These are phyloP conservation scores for Suillus ampliporus DNA, from an alignment of 768 basidiomycete species.

Conservation along the genomic window DNA sequence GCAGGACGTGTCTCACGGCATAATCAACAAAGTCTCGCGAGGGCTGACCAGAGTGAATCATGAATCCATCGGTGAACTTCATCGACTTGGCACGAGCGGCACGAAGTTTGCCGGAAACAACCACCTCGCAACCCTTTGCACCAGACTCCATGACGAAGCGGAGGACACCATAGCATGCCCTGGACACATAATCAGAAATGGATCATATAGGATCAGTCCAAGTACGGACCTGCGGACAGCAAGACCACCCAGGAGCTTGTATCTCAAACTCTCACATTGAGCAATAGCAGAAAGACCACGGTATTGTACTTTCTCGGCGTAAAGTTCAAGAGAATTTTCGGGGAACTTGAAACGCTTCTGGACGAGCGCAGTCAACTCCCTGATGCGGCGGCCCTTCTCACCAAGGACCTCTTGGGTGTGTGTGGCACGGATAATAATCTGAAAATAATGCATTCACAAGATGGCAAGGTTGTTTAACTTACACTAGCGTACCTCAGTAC, in stretches of 20 bases:
- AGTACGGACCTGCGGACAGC: slow-evolving; percentile 83
- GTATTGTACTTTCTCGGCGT: slow-evolving; percentile 98
- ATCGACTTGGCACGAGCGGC: slow-evolving; percentile 99
- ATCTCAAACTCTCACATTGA: slow-evolving; percentile 97
- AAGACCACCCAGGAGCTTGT: slow-evolving; percentile 99
- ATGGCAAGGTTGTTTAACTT: slow-evolving; percentile 5
- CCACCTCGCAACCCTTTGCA: slow-evolving; percentile 99
- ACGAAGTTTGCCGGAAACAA: slow-evolving; percentile 99
- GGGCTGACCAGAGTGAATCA: slow-evolving; percentile 99
- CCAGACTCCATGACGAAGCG: slow-evolving; percentile 99
- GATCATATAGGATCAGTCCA: background rate
- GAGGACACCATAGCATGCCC: slow-evolving; percentile 99
- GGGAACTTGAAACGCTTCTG: slow-evolving; percentile 99
- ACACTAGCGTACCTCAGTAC: slow-evolving; percentile 77
- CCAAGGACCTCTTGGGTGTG: slow-evolving; percentile 99
- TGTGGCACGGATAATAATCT: slow-evolving; percentile 99
- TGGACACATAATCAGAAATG: slow-evolving; percentile 32
- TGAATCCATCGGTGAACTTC: slow-evolving; percentile 99
- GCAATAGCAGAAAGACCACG: slow-evolving; percentile 98
- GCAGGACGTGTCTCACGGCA: slow-evolving; percentile 96
- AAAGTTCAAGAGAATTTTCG: slow-evolving; percentile 97
- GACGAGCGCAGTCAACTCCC: slow-evolving; percentile 97
- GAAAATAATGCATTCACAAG: slow-evolving; percentile 10
- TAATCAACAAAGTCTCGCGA: slow-evolving; percentile 95
- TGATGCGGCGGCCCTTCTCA: slow-evolving; percentile 99